phyloP scores from a whole-genome alignment of 2,329 filamentous ascomycete species.

The Fusarium begoniae region DNA sequence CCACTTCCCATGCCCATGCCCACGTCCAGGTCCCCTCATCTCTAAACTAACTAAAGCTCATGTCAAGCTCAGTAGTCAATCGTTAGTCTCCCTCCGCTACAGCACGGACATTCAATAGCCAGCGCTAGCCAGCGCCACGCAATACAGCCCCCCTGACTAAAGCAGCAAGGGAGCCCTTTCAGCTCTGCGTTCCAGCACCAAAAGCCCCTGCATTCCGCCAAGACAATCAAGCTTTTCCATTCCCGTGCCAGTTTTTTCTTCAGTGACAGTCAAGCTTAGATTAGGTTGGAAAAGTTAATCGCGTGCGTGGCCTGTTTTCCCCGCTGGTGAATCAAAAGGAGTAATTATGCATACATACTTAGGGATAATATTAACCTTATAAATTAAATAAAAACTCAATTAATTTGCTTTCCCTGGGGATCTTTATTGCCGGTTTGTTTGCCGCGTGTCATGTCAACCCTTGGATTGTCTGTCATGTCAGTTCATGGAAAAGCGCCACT shows the following conservation, averaged over 20 bases:
- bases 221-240: background rate
- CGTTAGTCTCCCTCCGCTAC: background rate
- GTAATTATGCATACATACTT: background rate
- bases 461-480: background rate
- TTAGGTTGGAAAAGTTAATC: background rate
- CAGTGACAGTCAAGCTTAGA: background rate
- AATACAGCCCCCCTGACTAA: background rate
- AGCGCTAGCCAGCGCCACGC: background rate
- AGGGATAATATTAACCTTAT: background rate
- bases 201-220: background rate
- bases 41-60: background rate
- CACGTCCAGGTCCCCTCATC: background rate
- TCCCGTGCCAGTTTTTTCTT: background rate
- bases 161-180: slow-evolving; percentile 1
- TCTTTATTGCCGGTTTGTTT: background rate
- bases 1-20: background rate
- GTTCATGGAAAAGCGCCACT: background rate
- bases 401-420: background rate
- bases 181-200: background rate
- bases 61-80: background rate
- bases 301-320: background rate
- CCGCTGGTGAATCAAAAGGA: background rate
- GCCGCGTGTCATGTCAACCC: background rate
- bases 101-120: background rate
- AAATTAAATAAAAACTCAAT: background rate